Evolutionary conservation across 2,329 filamentous ascomycete species (phyloP).

Genomic region (Arachnomyces sp.): DNA sequence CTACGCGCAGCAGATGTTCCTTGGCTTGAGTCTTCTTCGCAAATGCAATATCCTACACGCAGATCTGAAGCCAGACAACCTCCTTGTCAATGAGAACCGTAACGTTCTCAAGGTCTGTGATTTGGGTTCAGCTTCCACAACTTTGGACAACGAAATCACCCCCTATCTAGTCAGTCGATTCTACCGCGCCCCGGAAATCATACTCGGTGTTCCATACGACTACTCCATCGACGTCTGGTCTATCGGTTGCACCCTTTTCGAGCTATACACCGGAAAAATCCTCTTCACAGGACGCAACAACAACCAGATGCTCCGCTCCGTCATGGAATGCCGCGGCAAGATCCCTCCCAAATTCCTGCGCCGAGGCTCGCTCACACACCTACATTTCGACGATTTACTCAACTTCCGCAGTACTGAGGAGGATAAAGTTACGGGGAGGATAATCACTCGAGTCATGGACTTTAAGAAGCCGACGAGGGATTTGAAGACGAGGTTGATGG

Average conservation of each 20-base stretch:
- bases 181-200: constrained; percentile 94
- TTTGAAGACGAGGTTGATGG: constrained; percentile 67
- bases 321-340: constrained; percentile 93
- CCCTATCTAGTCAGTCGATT: constrained; percentile 95
- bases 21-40: constrained; percentile 76
- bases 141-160: constrained; percentile 82
- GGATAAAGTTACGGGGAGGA: constrained; percentile 80
- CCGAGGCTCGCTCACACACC: constrained; percentile 63
- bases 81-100: constrained; percentile 76
- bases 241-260: constrained; percentile 92
- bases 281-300: constrained; percentile 91
- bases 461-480: constrained; percentile 67
- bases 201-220: constrained; percentile 91
- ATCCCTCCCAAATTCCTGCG: constrained; percentile 83
- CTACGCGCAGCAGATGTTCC: constrained; percentile 91
- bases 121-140: constrained; percentile 88
- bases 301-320: constrained; percentile 94
- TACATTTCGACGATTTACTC: constrained; percentile 76
- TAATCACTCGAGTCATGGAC: constrained; percentile 41
- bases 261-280: constrained; percentile 95
- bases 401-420: constrained; percentile 79
- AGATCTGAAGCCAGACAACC: constrained; percentile 96
- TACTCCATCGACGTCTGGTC: constrained; percentile 97
- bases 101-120: constrained; percentile 91
- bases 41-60: constrained; percentile 92